phyloP scores from a whole-genome alignment of 1,284 basidiomycete species.

The Stygiomarasmius scandens region DNA sequence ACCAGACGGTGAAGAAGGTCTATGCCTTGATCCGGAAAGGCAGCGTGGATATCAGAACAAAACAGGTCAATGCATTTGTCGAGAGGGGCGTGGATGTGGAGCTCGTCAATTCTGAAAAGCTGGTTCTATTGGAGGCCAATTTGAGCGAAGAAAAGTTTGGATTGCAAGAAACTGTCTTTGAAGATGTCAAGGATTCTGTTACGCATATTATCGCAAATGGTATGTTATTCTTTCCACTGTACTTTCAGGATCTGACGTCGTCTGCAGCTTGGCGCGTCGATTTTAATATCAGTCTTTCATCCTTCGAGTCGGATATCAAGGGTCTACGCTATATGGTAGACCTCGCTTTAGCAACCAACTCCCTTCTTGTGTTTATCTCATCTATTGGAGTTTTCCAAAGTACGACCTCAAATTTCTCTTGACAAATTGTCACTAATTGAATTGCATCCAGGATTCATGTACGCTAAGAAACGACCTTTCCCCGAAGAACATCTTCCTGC shows the following conservation, averaged over 20 bases:
- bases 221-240: not conserved
- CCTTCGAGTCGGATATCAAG: constrained; percentile 21
- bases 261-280: constrained; percentile 27
- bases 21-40: constrained; percentile 29
- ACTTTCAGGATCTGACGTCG: not conserved
- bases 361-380: constrained; percentile 16
- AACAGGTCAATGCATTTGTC: constrained; percentile 33
- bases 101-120: constrained; percentile 29
- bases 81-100: constrained; percentile 31
- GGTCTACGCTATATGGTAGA: constrained; percentile 22
- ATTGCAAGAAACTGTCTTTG: constrained; percentile 29
- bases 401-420: not conserved
- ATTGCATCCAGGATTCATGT: not conserved
- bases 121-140: constrained; percentile 36
- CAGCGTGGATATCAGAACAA: constrained; percentile 10
- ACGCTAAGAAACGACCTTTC: constrained; percentile 4
- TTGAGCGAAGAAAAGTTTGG: constrained; percentile 18
- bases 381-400: constrained; percentile 17
- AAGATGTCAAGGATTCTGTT: constrained; percentile 1
- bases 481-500: constrained; percentile 1
- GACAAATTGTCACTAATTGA: not conserved
- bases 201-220: constrained; percentile 29
- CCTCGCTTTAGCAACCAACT: constrained; percentile 17
- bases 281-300: constrained; percentile 23
- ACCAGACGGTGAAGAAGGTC: constrained; percentile 20